phyloP scores from a whole-genome alignment of 1,284 basidiomycete species.

The Neotropicomus parvogracilis region DNA sequence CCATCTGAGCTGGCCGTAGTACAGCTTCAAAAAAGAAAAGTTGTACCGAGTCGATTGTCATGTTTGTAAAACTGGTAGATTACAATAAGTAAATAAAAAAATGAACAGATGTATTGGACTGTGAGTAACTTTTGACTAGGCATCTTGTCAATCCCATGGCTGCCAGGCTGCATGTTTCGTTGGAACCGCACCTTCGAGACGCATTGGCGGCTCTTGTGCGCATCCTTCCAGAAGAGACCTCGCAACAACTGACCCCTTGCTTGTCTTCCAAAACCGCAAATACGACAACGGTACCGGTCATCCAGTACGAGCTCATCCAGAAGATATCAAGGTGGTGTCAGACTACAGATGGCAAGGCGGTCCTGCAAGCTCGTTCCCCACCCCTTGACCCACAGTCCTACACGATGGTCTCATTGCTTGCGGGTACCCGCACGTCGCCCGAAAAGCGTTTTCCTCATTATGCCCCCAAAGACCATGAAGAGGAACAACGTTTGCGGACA shows the following conservation, averaged over 20 bases:
- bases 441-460: conserved; percentile 60
- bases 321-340: conserved; percentile 67
- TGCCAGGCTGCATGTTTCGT: conserved; percentile 54
- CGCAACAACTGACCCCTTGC: conserved; percentile 39
- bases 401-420: conserved; percentile 69
- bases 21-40: too few species aligned
- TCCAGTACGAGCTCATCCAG: conserved; percentile 59
- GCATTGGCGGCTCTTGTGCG: conserved; percentile 43
- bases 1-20: too few species aligned
- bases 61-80: too few species aligned
- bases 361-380: conserved; percentile 43
- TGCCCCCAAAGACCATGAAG: conserved; percentile 40
- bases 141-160: conserved; percentile 4
- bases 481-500: conserved; percentile 37
- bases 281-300: conserved; percentile 35
- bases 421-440: conserved; percentile 70
- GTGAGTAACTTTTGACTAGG: too few species aligned
- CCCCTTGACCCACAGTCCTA: conserved; percentile 53
- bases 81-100: too few species aligned
- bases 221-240: conserved; percentile 46
- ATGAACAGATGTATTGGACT: too few species aligned
- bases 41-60: too few species aligned
- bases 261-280: conserved; percentile 26
- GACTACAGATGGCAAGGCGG: conserved; percentile 42
- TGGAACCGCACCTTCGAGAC: conserved; percentile 60